Conservation (phyloP, 2,329 filamentous ascomycete genomes). For the Daldinia sp. region DNA sequence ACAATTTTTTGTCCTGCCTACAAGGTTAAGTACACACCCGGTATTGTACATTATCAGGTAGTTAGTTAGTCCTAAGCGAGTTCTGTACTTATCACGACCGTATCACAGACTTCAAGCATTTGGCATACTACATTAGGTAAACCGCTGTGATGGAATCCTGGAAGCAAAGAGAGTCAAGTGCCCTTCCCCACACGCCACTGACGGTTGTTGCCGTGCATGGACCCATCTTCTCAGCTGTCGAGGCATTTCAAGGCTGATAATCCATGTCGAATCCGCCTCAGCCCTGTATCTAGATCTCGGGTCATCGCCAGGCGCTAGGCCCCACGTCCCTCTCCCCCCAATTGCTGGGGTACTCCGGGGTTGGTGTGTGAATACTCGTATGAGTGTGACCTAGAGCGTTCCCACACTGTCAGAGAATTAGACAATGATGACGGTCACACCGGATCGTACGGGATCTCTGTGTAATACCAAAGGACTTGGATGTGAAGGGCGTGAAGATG, state of each 20-base stretch:
- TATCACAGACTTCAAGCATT: background rate
- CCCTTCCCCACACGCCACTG: slow-evolving; percentile 1
- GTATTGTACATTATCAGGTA: background rate
- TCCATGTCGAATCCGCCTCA: background rate
- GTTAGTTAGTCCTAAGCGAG: background rate
- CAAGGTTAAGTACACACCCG: too few relatives aligned
- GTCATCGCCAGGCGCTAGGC: slow-evolving; percentile 9
- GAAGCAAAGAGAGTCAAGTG: background rate
- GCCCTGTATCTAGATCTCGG: slow-evolving; percentile 21
- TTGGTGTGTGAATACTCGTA: slow-evolving; percentile 2
- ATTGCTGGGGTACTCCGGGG: background rate
- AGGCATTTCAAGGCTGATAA: background rate
- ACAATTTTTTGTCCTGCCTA: background rate
- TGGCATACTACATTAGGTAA: background rate
- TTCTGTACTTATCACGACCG: background rate
- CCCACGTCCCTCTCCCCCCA: background rate
- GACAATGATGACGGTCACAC: slow-evolving; percentile 8
- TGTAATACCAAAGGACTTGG: background rate
- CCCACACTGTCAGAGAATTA: background rate
- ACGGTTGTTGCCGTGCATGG: background rate
- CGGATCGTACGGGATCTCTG: background rate
- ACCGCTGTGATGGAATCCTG: background rate
- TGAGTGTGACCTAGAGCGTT: background rate
- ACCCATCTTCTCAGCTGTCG: background rate
- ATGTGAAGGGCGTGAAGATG: slow-evolving; percentile 12